phyloP scores from a whole-genome alignment of 192 early-diverging fungal genomes.

The Coemansia sp. region DNA sequence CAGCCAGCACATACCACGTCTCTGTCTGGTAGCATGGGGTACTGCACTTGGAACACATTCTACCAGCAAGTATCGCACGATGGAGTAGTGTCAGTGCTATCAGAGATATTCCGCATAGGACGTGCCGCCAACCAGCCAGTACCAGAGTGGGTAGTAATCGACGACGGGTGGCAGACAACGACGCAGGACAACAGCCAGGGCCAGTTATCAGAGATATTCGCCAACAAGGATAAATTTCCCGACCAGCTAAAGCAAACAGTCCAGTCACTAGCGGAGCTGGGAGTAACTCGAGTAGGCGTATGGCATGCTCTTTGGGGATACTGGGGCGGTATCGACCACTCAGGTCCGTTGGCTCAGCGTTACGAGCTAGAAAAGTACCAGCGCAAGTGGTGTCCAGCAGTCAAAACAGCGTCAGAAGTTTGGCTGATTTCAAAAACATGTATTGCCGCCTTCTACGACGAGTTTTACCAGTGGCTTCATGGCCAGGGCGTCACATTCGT shows the following conservation, averaged over 20 bases:
- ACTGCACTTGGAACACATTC: constrained; percentile 54
- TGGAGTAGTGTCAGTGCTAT: constrained; percentile 15
- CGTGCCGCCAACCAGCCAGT: neutral
- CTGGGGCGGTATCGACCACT: constrained; percentile 61
- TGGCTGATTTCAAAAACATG: constrained; percentile 28
- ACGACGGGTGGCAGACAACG: constrained; percentile 62
- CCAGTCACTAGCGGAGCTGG: constrained; percentile 20
- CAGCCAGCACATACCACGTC: constrained; percentile 1
- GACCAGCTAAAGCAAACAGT: constrained; percentile 46
- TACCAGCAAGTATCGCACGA: constrained; percentile 37
- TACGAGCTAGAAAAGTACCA: constrained; percentile 35
- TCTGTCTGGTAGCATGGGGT: constrained; percentile 23
- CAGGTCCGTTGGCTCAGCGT: constrained; percentile 19
- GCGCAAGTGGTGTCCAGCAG: constrained; percentile 14
- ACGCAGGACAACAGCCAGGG: constrained; percentile 19
- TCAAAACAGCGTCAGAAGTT: constrained; percentile 18
- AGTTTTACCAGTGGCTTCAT: constrained; percentile 59
- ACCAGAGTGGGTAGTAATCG: constrained; percentile 53
- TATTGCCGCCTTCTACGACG: constrained; percentile 51
- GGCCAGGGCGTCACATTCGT: constrained; percentile 58
- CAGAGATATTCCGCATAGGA: constrained; percentile 7
- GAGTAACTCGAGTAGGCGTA: constrained; percentile 54
- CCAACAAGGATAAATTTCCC: constrained; percentile 54
- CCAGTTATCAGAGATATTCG: constrained; percentile 37
- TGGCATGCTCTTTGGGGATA: constrained; percentile 67